phyloP scores from a whole-genome alignment of 1,139 yeast species.

The Kodamaea suecica region DNA sequence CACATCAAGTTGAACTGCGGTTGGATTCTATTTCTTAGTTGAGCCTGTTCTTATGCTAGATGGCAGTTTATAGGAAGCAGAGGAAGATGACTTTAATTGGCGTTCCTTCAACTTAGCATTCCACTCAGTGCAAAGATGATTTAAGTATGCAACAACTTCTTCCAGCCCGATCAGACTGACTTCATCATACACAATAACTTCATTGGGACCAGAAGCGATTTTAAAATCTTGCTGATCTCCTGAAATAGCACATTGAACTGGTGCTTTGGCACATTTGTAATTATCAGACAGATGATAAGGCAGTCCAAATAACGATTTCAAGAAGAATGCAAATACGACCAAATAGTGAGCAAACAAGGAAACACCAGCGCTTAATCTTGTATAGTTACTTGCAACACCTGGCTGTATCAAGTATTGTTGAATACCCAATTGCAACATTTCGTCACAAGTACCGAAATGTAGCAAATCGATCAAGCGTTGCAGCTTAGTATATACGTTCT shows the following conservation, averaged over 20 bases:
- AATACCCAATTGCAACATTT: slow-evolving; percentile 49
- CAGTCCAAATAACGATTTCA: slow-evolving; percentile 82
- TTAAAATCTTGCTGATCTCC: slow-evolving; percentile 19
- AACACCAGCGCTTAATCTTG: slow-evolving; percentile 63
- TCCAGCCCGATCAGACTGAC: slow-evolving; percentile 20
- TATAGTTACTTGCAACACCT: slow-evolving; percentile 87
- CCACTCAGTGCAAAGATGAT: slow-evolving; percentile 15
- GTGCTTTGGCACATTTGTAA: slow-evolving; percentile 85
- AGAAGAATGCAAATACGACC: slow-evolving; percentile 75
- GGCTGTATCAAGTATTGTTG: slow-evolving; percentile 84
- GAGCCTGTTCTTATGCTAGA: background rate
- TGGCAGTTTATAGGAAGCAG: background rate
- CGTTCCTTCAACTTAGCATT: slow-evolving; percentile 15
- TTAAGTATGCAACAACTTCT: slow-evolving; percentile 18
- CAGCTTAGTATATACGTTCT: slow-evolving; percentile 84
- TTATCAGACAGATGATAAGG: slow-evolving; percentile 87
- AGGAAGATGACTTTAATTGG: slow-evolving; percentile 6
- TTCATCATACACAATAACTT: slow-evolving; percentile 49
- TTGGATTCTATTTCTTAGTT: background rate
- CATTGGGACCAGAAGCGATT: slow-evolving; percentile 30
- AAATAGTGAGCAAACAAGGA: slow-evolving; percentile 77
- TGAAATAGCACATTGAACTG: slow-evolving; percentile 38
- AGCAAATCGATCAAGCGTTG: slow-evolving; percentile 81
- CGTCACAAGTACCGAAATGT: slow-evolving; percentile 66
- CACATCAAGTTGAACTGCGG: too few relatives aligned